These are phyloP conservation scores for Macrolepiota dolichaula DNA, from an alignment of 768 basidiomycete species.

Conservation along the genomic window DNA sequence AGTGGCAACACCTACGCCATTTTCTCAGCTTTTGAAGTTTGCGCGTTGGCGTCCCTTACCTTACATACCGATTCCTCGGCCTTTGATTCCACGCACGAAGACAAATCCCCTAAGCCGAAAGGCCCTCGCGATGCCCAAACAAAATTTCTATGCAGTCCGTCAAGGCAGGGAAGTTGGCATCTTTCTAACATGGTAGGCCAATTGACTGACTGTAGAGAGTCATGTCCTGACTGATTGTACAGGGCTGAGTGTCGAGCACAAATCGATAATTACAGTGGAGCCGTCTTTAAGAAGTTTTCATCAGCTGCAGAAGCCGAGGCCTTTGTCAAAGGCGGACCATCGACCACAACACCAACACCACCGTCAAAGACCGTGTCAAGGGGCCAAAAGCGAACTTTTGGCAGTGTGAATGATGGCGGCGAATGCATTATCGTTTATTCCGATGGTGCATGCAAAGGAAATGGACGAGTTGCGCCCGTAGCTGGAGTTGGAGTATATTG, in stretches of 20 bases:
- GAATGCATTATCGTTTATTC: conserved; percentile 63
- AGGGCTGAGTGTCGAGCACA: conserved; percentile 76
- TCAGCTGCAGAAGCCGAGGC: conserved; percentile 53
- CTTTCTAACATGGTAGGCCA: conserved; percentile 63
- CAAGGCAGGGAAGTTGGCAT: conserved; percentile 64
- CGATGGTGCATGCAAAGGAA: conserved; percentile 86
- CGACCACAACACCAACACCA: background rate
- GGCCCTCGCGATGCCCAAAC: conserved; percentile 28
- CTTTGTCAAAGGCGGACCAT: conserved; percentile 37
- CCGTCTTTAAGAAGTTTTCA: conserved; percentile 67
- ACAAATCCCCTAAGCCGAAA: conserved; percentile 1
- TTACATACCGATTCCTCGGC: background rate
- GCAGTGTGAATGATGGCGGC: conserved; percentile 25
- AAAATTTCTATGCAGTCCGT: conserved; percentile 70
- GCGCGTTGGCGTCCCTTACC: background rate
- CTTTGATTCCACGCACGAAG: background rate
- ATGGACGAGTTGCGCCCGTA: conserved; percentile 61
- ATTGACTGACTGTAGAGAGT: background rate
- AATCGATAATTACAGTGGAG: conserved; percentile 58
- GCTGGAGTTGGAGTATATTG: conserved; percentile 94
- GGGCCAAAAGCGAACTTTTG: background rate
- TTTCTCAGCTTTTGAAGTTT: background rate
- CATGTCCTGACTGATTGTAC: conserved; percentile 5
- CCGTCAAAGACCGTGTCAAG: conserved; percentile 5
- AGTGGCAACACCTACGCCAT: background rate